These are phyloP conservation scores for Adansonia grandidieri DNA, from an alignment of 441 rosid genomes.

Conservation along the genomic window DNA sequence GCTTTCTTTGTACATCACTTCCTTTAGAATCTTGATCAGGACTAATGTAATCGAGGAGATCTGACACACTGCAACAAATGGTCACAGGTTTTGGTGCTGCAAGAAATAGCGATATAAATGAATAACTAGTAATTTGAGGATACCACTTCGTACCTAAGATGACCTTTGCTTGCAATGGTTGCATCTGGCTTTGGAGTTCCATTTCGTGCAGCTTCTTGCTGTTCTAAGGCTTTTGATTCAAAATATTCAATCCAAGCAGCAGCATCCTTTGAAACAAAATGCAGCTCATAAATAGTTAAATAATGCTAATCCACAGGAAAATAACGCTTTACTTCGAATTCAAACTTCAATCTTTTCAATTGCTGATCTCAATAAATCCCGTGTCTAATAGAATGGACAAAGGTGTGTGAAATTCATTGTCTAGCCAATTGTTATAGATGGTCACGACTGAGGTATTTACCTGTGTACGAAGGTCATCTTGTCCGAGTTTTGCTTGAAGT, in stretches of 20 bases:
- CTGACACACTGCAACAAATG: slow-evolving; percentile 61
- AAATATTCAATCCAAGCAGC: slow-evolving; percentile 79
- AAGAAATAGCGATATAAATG: slow-evolving; percentile 36
- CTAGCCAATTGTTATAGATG: slow-evolving; percentile 12
- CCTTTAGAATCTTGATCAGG: slow-evolving; percentile 60
- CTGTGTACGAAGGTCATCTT: slow-evolving; percentile 72
- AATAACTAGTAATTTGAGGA: slow-evolving; percentile 49
- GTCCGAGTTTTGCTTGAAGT: slow-evolving; percentile 61
- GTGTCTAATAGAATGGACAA: neutral
- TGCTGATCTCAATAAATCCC: neutral
- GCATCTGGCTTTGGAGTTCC: slow-evolving; percentile 73
- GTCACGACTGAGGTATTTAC: slow-evolving; percentile 32
- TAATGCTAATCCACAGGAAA: neutral
- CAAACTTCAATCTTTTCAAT: neutral
- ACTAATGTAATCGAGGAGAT: slow-evolving; percentile 66
- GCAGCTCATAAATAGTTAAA: slow-evolving; percentile 22
- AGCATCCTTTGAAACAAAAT: slow-evolving; percentile 54
- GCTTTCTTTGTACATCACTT: slow-evolving; percentile 50
- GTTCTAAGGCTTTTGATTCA: slow-evolving; percentile 69
- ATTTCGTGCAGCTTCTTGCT: slow-evolving; percentile 67
- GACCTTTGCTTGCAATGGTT: slow-evolving; percentile 75
- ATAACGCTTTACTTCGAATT: neutral
- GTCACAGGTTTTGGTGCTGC: slow-evolving; percentile 43
- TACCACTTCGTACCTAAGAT: slow-evolving; percentile 72
- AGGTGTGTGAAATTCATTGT: neutral